Base-by-base conservation (phyloP, 805 yeast genomes). In the Cyberlindnera saturnus region DNA sequence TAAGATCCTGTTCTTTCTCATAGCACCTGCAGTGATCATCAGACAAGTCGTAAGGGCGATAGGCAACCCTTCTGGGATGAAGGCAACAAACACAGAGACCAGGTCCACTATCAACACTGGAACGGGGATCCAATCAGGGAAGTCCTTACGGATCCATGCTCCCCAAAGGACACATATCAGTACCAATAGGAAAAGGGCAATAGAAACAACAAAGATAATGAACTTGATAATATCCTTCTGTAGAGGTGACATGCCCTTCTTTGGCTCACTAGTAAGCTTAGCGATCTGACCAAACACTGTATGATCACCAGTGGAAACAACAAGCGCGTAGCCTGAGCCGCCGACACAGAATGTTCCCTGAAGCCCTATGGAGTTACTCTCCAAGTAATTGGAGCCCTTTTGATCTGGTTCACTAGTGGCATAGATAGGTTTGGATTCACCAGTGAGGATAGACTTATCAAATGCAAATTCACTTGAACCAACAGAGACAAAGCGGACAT, bases 51-150 rank as follows among this genome's bases (percentile, higher is more conserved):
- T 75, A 63, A 59, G 70, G 41, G 75, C 80, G 61, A 63, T 74
- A 44, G 68, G 81, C 29, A 71, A 60, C 34, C 78, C 77, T 51
- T 74, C 77, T 6, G 79, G 78, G 38, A 74, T 70, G 44, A 74
- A 73, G 1, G 79, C 68, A 34, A 74, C 75, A 1, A 71, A 66
- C 35, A 74, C 62, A 3, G 73, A 68, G 39, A 73, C 74, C 37
- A 67, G 44, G 47, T 71, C 74, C 20, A 71, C 64, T 34, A 70
- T 67, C 44, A 73, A 58, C 11, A 63, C 53, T 4, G 73, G 62
- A 9, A 64, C 70, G 37, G 57, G 51, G 38, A 73, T 70, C 73
- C 73, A 71, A 35, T 55, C 64, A 9, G 67, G 69, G 44, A 69
- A 65, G 13, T 46, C 45, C 31, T 61, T 58, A 23, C 63, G 60